Percentiles rank a stretch among this genome's conserved stretches.
phyloP scores from a whole-genome alignment of 202 grass and related monocot species.

The Schoenoplectus tabernaemontani region DNA sequence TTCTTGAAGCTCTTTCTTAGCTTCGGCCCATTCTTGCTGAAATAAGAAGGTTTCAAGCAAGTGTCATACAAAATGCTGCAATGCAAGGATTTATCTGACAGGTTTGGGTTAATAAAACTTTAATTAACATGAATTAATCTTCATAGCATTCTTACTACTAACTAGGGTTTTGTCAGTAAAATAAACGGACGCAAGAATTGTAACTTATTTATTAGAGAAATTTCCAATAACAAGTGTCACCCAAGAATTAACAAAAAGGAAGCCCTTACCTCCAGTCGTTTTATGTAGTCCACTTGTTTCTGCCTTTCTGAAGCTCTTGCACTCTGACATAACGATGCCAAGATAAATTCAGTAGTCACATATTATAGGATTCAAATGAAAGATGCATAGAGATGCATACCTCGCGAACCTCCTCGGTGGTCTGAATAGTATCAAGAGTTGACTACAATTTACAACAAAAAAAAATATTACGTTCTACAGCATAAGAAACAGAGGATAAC shows the following conservation, averaged over 20 bases:
- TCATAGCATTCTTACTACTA: not conserved
- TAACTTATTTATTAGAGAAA: not conserved
- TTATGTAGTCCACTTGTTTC: constrained; percentile 68
- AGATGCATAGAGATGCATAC: constrained; percentile 34
- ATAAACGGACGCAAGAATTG: constrained; percentile 4
- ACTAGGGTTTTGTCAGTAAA: not conserved
- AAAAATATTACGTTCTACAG: not conserved
- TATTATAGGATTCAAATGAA: constrained; percentile 10
- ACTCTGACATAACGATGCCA: constrained; percentile 45
- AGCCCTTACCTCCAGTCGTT: constrained; percentile 72
- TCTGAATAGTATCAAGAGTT: constrained; percentile 77
- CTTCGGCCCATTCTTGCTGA: constrained; percentile 93
- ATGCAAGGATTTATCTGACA: not conserved
- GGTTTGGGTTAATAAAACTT: not conserved
- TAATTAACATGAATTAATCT: not conserved
- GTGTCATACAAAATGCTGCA: constrained; percentile 4
- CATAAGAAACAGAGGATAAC: constrained; percentile 34
- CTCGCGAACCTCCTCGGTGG: constrained; percentile 74
- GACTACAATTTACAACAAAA: constrained; percentile 41
- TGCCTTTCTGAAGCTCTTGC: constrained; percentile 63
- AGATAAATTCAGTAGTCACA: constrained; percentile 26
- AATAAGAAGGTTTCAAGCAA: constrained; percentile 8
- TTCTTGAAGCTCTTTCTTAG: constrained; percentile 93
- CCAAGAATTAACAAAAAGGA: constrained; percentile 13
- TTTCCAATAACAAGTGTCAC: not conserved